phyloP scores from a whole-genome alignment of 108 stramenopile genomes.

The Nitzschia putrida region DNA sequence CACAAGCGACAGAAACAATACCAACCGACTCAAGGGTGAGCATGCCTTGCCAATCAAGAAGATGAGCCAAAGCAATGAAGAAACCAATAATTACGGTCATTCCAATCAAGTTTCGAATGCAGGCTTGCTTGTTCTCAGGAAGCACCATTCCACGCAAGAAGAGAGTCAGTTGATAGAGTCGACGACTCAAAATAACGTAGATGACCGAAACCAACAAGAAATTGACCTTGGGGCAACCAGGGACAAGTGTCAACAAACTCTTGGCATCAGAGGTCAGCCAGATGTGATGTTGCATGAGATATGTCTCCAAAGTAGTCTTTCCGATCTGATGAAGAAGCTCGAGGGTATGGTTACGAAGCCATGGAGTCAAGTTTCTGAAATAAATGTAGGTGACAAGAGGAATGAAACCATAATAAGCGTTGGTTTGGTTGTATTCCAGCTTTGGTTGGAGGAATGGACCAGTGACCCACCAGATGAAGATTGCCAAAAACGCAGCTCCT shows the following conservation, averaged over 20 bases:
- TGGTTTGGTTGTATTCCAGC: slow-evolving; percentile 90
- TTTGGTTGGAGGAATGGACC: slow-evolving; percentile 80
- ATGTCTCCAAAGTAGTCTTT: slow-evolving; percentile 96
- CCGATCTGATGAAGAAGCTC: slow-evolving; percentile 90
- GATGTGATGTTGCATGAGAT: slow-evolving; percentile 98
- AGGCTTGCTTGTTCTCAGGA: slow-evolving; percentile 59
- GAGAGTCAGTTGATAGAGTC: slow-evolving; percentile 65
- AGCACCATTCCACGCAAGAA: slow-evolving; percentile 72
- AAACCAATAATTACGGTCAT: slow-evolving; percentile 40
- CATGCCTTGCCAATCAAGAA: slow-evolving; percentile 43
- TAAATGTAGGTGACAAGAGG: slow-evolving; percentile 93
- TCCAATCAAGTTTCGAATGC: slow-evolving; percentile 50
- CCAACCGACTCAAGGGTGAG: slow-evolving; percentile 34
- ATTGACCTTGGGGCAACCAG: slow-evolving; percentile 82
- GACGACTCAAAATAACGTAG: slow-evolving; percentile 62
- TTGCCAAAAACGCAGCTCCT: slow-evolving; percentile 52
- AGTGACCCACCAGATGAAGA: slow-evolving; percentile 70
- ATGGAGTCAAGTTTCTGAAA: slow-evolving; percentile 91
- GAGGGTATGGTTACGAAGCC: slow-evolving; percentile 76
- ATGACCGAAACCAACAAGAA: slow-evolving; percentile 69
- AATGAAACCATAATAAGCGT: slow-evolving; percentile 93
- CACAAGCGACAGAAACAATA: slow-evolving; percentile 46
- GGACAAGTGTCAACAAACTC: slow-evolving; percentile 71
- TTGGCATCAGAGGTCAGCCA: slow-evolving; percentile 92
- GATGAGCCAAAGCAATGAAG: slow-evolving; percentile 50